A percentile compares a stretch with the other conserved stretches of the same genome.
Conservation (phyloP, 225 moss, liverwort and hornwort species). For the Bryum argenteum region DNA sequence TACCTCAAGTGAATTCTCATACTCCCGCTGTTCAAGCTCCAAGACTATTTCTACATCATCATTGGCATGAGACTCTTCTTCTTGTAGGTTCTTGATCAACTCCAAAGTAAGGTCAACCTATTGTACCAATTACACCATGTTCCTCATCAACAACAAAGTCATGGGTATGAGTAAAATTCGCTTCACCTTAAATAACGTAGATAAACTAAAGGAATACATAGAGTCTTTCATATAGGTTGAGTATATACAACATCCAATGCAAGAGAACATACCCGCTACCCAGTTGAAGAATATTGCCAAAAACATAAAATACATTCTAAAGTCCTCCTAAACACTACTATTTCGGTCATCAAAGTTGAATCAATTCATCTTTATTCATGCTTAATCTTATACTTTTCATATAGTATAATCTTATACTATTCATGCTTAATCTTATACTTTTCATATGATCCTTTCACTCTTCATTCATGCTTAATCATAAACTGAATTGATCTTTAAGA, state of each 20-base stretch:
- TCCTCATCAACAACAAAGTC: background rate
- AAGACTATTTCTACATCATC: conserved; percentile 54
- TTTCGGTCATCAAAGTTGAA: too few relatives aligned
- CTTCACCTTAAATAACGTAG: background rate
- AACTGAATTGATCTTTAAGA: too few relatives aligned
- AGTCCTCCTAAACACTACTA: too few relatives aligned
- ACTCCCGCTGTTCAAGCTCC: conserved; percentile 68
- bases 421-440: too few relatives aligned
- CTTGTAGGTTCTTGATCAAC: conserved; percentile 38
- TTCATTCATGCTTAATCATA: too few relatives aligned
- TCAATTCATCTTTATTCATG: too few relatives aligned
- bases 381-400: too few relatives aligned
- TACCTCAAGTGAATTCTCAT: conserved; percentile 70
- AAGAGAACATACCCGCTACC: background rate
- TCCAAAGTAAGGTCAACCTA: conserved; percentile 26
- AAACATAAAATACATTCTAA: background rate
- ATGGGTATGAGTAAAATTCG: background rate
- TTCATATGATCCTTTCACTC: too few relatives aligned
- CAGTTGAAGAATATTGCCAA: background rate
- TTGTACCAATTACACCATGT: background rate
- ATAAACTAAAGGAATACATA: background rate
- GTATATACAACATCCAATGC: background rate
- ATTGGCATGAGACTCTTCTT: conserved; percentile 4
- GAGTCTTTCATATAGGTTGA: too few relatives aligned
- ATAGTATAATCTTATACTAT: too few relatives aligned